Evolutionary conservation across 768 basidiomycete species (phyloP).

Genomic region (Macrolepiota albuminosa): DNA sequence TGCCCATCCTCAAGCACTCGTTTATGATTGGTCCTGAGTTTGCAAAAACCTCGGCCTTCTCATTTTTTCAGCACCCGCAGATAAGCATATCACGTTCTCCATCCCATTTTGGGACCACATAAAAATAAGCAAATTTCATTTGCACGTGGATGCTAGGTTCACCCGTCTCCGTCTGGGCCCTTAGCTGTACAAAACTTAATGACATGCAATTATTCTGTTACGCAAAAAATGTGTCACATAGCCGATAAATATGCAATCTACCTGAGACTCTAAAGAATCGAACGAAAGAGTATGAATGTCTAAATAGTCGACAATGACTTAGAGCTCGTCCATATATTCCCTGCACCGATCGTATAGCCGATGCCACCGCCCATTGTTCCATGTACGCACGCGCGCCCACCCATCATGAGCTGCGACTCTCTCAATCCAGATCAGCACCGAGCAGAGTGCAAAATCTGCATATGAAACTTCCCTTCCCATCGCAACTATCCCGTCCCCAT

Average conservation of each 20-base stretch:
- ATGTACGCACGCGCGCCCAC: conserved; percentile 62
- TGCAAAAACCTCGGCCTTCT: neutral
- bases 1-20: neutral
- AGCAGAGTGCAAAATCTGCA: conserved; percentile 70
- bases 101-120: neutral
- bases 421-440: conserved; percentile 72
- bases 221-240: neutral
- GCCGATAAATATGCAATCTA: neutral
- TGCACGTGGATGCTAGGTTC: neutral
- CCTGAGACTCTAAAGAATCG: neutral
- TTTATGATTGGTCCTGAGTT: neutral
- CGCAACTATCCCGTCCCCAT: conserved; percentile 59
- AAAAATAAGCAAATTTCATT: neutral
- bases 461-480: conserved; percentile 67
- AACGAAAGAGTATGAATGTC: neutral
- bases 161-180: neutral
- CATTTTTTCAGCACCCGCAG: neutral
- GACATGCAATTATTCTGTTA: neutral
- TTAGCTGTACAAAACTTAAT: neutral
- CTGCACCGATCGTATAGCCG: conserved; percentile 57
- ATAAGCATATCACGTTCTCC: neutral
- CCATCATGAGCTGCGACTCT: conserved; percentile 69
- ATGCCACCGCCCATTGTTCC: conserved; percentile 69
- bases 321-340: conserved; percentile 65
- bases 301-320: neutral